A percentile compares a stretch with the other conserved stretches of the same genome.
phyloP scores from a whole-genome alignment of 2,329 filamentous ascomycete species.

The Huntiella savannae region DNA sequence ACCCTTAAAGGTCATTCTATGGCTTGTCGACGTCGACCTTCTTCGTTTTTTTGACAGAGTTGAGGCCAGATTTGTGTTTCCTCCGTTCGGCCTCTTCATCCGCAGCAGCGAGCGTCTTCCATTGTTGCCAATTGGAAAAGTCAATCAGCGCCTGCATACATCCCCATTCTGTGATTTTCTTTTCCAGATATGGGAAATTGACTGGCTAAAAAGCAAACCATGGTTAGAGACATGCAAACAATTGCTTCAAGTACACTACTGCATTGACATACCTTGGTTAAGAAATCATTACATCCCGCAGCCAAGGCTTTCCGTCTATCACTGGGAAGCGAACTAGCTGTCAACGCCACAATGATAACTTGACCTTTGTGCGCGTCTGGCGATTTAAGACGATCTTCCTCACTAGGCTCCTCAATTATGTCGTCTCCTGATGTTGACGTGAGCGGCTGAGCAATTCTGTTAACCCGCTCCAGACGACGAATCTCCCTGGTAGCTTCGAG shows the following conservation, averaged over 20 bases:
- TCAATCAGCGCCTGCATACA: slow-evolving; percentile 99
- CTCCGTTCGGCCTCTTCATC: slow-evolving; percentile 16
- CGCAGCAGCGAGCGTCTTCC: slow-evolving; percentile 58
- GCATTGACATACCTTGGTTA: slow-evolving; percentile 59
- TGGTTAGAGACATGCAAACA: background rate
- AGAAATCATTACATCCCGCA: slow-evolving; percentile 92
- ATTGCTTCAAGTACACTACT: background rate
- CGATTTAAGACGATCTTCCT: slow-evolving; percentile 48
- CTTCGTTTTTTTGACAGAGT: slow-evolving; percentile 24
- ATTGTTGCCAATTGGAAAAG: slow-evolving; percentile 93
- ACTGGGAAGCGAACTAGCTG: slow-evolving; percentile 82
- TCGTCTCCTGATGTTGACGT: background rate
- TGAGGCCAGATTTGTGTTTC: slow-evolving; percentile 19
- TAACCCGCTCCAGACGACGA: slow-evolving; percentile 67
- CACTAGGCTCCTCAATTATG: background rate
- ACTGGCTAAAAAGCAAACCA: slow-evolving; percentile 45
- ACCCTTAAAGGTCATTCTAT: no score
- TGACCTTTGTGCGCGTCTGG: slow-evolving; percentile 74
- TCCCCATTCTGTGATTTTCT: slow-evolving; percentile 98
- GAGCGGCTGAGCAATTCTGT: slow-evolving; percentile 44
- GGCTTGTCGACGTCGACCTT: slow-evolving; percentile 21
- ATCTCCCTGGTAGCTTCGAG: slow-evolving; percentile 93
- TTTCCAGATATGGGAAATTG: slow-evolving; percentile 90
- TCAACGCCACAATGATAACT: slow-evolving; percentile 93
- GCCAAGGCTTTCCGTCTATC: slow-evolving; percentile 89